Base-by-base conservation (phyloP, 2,329 filamentous ascomycete genomes). In the Amphichorda felina region DNA sequence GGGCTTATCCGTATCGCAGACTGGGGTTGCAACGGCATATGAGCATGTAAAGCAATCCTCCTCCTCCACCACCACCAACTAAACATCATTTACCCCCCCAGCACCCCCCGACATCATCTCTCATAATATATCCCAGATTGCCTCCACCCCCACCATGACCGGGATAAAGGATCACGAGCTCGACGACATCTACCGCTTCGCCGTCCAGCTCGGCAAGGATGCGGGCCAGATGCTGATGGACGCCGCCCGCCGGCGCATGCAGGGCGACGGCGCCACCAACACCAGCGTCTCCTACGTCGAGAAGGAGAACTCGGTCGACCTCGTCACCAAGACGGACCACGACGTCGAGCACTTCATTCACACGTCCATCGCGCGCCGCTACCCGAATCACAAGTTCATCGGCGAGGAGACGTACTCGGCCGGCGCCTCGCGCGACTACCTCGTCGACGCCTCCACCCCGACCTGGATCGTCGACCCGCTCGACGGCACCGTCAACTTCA, bases 401-500 rank as follows among this genome's bases (percentile, higher is more conserved):
- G 82, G 82, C 41, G 82, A 88, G 56, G 82, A 88, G 53, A 74
- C 73, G 0, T 87, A 87, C 53, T 79, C 77, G 30, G 75, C 77
- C 47, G 75, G 79, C 26, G 52, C 70, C 18, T 77, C 79, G 0
- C 73, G 77, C 46, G 64, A 75, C 31, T 87, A 86, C 49, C 68
- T 86, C 5, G 75, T 87, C 41, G 61, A 59, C 31, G 51, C 69
- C 27, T 46, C 58, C 22, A n/a, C n/a, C 1, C 81, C 81, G 30
- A 85, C 82, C 22, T 87, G 82, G 82, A 75, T 78, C 47, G 69
- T 87, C 28, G 82, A 88, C 54, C 82, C 82, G 8, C 66, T 87
- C 19, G 82, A 87, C 49, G 81, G 79, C 61, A 87, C 82, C 3
- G 80, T 87, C 40, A 87, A 87, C 62, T 87, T 82, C 59, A 83